These are phyloP conservation scores for Globisporangium nodosum DNA, from an alignment of 352 stramenopile genomes.

Conservation along the genomic window DNA sequence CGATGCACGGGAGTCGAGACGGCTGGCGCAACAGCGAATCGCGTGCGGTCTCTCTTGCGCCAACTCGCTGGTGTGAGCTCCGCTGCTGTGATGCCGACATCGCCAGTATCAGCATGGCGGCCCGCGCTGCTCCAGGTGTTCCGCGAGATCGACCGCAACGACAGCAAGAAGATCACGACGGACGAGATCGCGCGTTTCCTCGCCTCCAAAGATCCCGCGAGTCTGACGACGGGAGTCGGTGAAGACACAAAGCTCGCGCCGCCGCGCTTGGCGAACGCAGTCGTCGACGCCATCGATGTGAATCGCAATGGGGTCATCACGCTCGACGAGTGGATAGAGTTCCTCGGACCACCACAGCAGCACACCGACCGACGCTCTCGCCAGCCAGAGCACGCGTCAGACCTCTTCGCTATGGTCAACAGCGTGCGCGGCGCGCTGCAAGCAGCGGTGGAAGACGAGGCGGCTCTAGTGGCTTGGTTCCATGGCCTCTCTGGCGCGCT, in stretches of 20 bases:
- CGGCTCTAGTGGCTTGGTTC: conserved; percentile 41
- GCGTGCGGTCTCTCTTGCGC: conserved; percentile 15
- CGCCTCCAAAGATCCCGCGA: conserved; percentile 9
- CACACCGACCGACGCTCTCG: neutral
- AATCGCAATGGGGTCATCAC: conserved; percentile 55
- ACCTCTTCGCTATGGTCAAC: conserved; percentile 18
- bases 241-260: neutral
- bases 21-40: conserved; percentile 13
- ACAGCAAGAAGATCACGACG: conserved; percentile 48
- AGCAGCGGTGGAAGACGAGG: conserved; percentile 11
- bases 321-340: conserved; percentile 42
- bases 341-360: conserved; percentile 14
- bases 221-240: conserved; percentile 4
- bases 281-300: conserved; percentile 38
- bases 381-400: neutral
- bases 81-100: neutral
- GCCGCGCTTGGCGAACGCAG: conserved; percentile 19
- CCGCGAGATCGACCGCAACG: conserved; percentile 36
- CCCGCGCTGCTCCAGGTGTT: conserved; percentile 33
- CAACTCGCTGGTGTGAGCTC: conserved; percentile 8
- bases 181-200: conserved; percentile 50
- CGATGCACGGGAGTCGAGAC: neutral
- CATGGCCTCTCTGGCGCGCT: conserved; percentile 25
- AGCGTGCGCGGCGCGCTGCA: conserved; percentile 18
- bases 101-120: neutral